Evolutionary conservation across 768 basidiomycete genomes (phyloP).

Genomic region (Lentinula detonsa): DNA sequence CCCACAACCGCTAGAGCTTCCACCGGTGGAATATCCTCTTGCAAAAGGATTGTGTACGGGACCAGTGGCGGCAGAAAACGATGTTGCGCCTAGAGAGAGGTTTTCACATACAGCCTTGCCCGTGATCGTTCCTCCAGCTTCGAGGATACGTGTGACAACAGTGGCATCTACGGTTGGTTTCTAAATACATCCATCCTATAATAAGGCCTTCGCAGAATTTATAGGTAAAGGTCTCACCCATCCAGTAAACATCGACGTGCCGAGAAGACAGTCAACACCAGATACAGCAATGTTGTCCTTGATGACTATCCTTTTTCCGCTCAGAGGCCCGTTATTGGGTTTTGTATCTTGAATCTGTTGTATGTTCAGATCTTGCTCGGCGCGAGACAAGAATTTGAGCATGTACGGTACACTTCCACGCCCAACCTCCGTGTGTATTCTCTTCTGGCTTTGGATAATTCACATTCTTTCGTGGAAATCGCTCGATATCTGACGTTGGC

Average conservation of each 20-base stretch:
- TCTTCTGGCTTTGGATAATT: background rate
- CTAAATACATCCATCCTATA: background rate
- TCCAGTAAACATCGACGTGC: background rate
- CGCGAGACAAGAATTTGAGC: background rate
- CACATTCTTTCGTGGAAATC: background rate
- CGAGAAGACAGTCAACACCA: slow-evolving; percentile 1
- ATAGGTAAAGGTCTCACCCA: background rate
- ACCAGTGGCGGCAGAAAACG: slow-evolving; percentile 4
- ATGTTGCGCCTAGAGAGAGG: background rate
- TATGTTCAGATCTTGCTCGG: too few species aligned
- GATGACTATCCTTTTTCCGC: background rate
- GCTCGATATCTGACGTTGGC: background rate
- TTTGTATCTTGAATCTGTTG: too few species aligned
- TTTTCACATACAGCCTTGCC: slow-evolving; percentile 7
- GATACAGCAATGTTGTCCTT: slow-evolving; percentile 4
- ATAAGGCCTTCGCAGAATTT: too few species aligned
- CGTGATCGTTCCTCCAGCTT: background rate
- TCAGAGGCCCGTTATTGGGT: too few species aligned
- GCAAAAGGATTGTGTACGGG: slow-evolving; percentile 5
- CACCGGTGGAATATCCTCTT: slow-evolving; percentile 1
- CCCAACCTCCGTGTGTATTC: background rate
- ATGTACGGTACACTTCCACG: background rate
- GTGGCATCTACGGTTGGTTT: slow-evolving; percentile 3
- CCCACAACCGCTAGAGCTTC: slow-evolving; percentile 1
- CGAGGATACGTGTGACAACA: background rate